These are phyloP conservation scores for Senna tora DNA, from an alignment of 306 rosid species.

Conservation along the genomic window DNA sequence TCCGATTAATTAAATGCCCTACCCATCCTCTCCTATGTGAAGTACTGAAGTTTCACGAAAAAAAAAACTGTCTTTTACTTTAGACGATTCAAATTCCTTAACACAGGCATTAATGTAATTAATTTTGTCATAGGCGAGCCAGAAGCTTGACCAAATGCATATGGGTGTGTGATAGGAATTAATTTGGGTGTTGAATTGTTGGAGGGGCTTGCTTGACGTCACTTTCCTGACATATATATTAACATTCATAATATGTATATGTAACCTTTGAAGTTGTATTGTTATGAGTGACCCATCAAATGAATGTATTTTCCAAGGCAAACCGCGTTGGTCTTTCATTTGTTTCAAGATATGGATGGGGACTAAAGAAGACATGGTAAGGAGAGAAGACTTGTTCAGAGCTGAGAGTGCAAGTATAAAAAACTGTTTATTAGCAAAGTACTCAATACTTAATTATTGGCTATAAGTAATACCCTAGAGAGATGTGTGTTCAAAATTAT, in stretches of 20 bases:
- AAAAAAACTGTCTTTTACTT: too few relatives aligned
- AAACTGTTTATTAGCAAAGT: background rate
- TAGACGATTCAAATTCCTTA: too few relatives aligned
- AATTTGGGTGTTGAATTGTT: background rate
- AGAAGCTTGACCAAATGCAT: background rate
- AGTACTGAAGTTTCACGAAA: too few relatives aligned
- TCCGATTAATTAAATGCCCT: background rate
- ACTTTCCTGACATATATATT: background rate
- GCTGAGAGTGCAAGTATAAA: background rate
- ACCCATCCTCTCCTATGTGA: too few relatives aligned
- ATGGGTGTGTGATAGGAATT: background rate
- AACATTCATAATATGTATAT: too few relatives aligned
- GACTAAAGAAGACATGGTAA: background rate
- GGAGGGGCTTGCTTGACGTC: background rate
- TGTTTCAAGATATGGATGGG: background rate
- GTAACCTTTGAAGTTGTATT: too few relatives aligned
- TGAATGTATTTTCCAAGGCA: too few relatives aligned
- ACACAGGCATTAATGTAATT: too few relatives aligned
- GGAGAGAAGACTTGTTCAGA: background rate
- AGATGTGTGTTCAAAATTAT: too few relatives aligned
- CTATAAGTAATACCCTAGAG: too few relatives aligned
- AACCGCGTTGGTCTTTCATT: background rate
- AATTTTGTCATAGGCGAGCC: background rate
- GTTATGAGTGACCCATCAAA: too few relatives aligned
- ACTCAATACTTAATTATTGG: too few relatives aligned